Conservation (phyloP, 495 filamentous ascomycete genomes). For the Annulohypoxylon moriforme region DNA sequence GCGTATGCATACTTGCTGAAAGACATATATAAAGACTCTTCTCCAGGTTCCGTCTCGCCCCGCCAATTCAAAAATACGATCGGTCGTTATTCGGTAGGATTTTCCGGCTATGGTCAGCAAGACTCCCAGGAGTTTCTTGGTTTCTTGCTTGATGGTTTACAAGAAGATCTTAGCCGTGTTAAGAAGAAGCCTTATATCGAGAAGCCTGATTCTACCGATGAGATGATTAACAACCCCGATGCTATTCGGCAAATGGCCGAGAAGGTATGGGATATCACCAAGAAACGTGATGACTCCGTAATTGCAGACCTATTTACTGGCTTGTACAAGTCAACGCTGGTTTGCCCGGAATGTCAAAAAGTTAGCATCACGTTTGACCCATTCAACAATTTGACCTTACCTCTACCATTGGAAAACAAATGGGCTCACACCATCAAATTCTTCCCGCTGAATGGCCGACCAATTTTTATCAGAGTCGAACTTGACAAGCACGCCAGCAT, state of each 20-base stretch:
- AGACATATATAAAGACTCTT: slow-evolving; percentile 73
- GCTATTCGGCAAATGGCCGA: slow-evolving; percentile 84
- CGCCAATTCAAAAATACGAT: slow-evolving; percentile 82
- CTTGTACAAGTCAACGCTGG: slow-evolving; percentile 96
- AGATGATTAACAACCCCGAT: slow-evolving; percentile 85
- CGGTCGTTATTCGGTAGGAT: slow-evolving; percentile 80
- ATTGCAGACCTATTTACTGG: slow-evolving; percentile 95
- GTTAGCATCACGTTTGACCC: slow-evolving; percentile 99
- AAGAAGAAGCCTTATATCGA: slow-evolving; percentile 97
- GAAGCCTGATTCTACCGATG: slow-evolving; percentile 97
- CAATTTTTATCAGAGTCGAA: slow-evolving; percentile 81
- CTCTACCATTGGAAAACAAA: slow-evolving; percentile 83
- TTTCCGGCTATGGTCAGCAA: slow-evolving; percentile 95
- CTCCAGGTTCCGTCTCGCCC: slow-evolving; percentile 73
- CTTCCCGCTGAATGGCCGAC: slow-evolving; percentile 72
- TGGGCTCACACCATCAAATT: slow-evolving; percentile 80
- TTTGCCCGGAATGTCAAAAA: slow-evolving; percentile 91
- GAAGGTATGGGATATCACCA: slow-evolving; percentile 90
- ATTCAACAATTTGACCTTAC: slow-evolving; percentile 93
- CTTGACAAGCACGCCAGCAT: slow-evolving; percentile 85
- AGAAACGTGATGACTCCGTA: slow-evolving; percentile 91
- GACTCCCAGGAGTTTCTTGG: slow-evolving; percentile 98
- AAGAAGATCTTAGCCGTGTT: slow-evolving; percentile 94
- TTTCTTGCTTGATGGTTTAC: slow-evolving; percentile 92
- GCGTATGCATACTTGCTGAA: slow-evolving; percentile 79